phyloP scores from a whole-genome alignment of 2,329 filamentous ascomycete genomes.

The Alternaria gansuensis region DNA sequence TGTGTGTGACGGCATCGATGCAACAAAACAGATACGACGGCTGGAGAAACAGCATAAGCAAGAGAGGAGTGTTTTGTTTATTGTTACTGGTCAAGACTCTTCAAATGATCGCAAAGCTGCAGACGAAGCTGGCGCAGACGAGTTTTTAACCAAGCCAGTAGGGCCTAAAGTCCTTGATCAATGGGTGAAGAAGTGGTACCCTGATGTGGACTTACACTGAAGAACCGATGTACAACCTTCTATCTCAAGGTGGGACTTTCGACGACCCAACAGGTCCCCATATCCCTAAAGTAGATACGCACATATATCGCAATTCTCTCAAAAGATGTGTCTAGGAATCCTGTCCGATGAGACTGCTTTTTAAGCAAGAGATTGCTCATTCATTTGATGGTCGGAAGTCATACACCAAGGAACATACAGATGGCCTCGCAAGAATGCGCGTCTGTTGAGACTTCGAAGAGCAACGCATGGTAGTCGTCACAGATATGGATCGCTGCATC shows the following conservation, averaged over 20 bases:
- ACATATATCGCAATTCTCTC: not conserved
- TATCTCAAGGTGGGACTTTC: not conserved
- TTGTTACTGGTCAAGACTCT: constrained; percentile 49
- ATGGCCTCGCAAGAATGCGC: not conserved
- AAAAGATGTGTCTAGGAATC: not conserved
- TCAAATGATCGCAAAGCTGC: constrained; percentile 35
- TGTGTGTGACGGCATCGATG: constrained; percentile 50
- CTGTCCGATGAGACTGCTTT: not conserved
- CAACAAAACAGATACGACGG: constrained; percentile 47
- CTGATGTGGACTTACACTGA: constrained; percentile 21
- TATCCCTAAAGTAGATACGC: not conserved
- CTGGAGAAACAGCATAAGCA: constrained; percentile 41
- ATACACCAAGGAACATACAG: not conserved
- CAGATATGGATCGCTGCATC: not conserved
- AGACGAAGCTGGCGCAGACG: constrained; percentile 42
- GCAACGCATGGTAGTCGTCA: not conserved
- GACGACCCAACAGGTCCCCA: not conserved
- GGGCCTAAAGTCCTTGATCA: constrained; percentile 42
- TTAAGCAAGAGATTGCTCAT: not conserved
- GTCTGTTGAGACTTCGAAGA: not conserved
- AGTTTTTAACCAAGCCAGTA: constrained; percentile 47
- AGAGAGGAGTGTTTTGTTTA: constrained; percentile 42
- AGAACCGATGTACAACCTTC: not conserved
- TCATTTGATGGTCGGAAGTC: not conserved
- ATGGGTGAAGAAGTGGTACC: constrained; percentile 34